Base-by-base conservation (phyloP, 345 rosid species). In the Boechera stricta region DNA sequence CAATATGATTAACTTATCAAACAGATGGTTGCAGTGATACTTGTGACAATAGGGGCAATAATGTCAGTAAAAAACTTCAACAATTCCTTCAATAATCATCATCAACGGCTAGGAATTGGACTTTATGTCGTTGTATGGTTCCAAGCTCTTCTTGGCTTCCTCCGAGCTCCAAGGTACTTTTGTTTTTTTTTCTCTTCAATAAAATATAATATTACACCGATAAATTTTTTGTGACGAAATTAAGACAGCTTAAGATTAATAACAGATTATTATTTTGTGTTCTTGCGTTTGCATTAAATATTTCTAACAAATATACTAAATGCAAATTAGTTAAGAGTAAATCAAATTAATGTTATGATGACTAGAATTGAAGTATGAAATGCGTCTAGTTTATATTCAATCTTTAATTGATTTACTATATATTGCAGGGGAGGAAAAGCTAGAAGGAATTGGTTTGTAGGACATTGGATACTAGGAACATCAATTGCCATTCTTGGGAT, bases 401-500 rank as follows among this genome's bases (percentile, higher is more conserved):
- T 45, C 7, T 41, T 26, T 55, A 28, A 29, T 24, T 26, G 12
- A 6, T 47, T 44, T 44, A 39, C 16, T 69, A 53, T 18, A 5
- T 44, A 36, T 32, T 67, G 80, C 81, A 94, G 98, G 67, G 97
- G 90, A 79, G 84, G 71, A 18, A 87, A 74, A 63, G 82, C 80
- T 69, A 90, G 98, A 80, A 83, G 82, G 12, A 71, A 72, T 47
- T 94, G 98, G 98, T 91, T 85, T 77, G 57, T 87, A 38, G 82
- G 82, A 64, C 98, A 94, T 28, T 94, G 98, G 98, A 74, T 91
- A 45, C 61, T 88, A 29, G 98, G 97, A 72, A 90, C 91, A 61
- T 48, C 75, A 6, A 59, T 82, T 47, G 84, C 90, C 3, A 61
- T 91, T 6, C 77, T 87, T 71, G 96, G 94, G 64, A 85, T 86